Evolutionary conservation across 2,329 filamentous ascomycete genomes (phyloP), one percentile per base, ranked within the genome.

Genomic region (Xylaria digitata): DNA sequence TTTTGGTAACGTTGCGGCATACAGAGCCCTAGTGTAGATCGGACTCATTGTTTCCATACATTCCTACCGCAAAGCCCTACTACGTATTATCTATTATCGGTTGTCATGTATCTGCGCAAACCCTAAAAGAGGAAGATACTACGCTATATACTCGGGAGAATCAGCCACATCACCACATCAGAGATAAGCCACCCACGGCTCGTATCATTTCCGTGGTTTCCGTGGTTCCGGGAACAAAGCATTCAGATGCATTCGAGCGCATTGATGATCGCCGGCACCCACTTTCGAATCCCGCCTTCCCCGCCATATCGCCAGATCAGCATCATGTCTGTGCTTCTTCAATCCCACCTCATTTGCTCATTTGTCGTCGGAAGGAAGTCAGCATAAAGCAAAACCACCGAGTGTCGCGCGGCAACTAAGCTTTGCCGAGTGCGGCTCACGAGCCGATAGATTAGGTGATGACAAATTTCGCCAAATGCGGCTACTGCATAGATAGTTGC

Each of bases 361-460:
- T 56, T 59, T 49, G 52, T 63, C 43, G 55, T 53, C 55, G 37
- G 45, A 52, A 56, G 40, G 42, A 52, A 56, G 40, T 34, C 30
- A 43, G 45, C 61, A 15, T 30, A 45, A 52, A 50, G 46, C 54
- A 55, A 65, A 65, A 43, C 43, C 62, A 50, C 56, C 49, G 46
- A 61, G 34, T 55, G 37, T 67, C 49, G 46, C 59, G 52, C 56
- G 63, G 56, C 61, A 64, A 57, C 63, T 66, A 65, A 67, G 59
- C 64, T 69, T 65, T 62, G 61, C 67, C 67, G 61, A 60, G 61
- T 65, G 67, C 62, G 65, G 61, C 62, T 70, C 65, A 68, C 58
- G 61, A 65, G 63, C 67, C 61, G 63, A 63, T 23, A 66, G 60
- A 61, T 66, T 69, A 69, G 50, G 55, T 61, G 32, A 68, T 68